Percentiles rank a stretch among this genome's conserved stretches.
Evolutionary conservation across 257 asterid species (phyloP).

Genomic region (Solanum peruvianum): DNA sequence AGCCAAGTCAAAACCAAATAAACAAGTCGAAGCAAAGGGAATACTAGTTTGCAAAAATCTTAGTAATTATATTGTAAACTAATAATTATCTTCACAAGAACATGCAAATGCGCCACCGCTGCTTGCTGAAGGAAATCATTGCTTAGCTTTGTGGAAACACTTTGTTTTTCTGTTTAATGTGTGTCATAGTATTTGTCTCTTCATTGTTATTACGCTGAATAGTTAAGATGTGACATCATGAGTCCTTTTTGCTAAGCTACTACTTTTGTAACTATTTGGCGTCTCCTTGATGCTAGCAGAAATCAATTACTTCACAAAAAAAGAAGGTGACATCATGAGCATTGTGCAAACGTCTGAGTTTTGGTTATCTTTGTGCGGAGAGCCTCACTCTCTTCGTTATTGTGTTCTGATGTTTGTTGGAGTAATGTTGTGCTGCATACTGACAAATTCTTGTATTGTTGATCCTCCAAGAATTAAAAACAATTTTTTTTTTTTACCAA

Average conservation of each 20-base stretch:
- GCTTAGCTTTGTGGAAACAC: not conserved
- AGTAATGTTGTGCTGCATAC: not conserved
- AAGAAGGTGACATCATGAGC: not conserved
- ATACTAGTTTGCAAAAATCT: not conserved
- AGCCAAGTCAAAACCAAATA: not conserved
- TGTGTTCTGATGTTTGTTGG: not conserved
- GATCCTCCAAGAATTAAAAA: not conserved
- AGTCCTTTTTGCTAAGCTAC: not conserved
- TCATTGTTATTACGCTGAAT: not conserved
- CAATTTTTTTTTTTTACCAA: not conserved
- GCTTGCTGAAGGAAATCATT: not conserved
- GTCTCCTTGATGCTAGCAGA: not conserved
- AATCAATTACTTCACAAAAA: not conserved
- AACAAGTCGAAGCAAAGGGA: not conserved
- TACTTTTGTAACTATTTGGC: not conserved
- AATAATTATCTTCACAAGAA: not conserved
- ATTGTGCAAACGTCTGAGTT: not conserved
- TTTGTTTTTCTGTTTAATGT: not conserved
- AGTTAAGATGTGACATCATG: not conserved
- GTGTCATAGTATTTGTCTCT: not conserved
- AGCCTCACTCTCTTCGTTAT: not conserved
- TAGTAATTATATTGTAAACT: not conserved
- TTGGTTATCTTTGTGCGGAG: not conserved
- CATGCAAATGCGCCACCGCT: not conserved
- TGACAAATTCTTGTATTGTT: not conserved